These are phyloP conservation scores for Cystobasidium ongulense DNA, from an alignment of 768 basidiomycete species.

Conservation along the genomic window DNA sequence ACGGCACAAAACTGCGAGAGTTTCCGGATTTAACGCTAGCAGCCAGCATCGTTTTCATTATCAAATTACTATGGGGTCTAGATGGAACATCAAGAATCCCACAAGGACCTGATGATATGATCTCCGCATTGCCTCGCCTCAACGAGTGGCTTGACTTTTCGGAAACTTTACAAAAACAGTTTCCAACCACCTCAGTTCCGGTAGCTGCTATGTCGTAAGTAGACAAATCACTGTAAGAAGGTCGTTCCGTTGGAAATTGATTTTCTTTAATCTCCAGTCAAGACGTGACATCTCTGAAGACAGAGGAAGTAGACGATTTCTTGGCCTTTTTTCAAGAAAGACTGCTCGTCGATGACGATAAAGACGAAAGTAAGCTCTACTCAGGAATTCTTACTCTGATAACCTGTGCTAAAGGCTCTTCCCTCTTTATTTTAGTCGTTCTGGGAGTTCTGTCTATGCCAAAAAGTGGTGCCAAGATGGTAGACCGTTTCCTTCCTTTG, in stretches of 20 bases:
- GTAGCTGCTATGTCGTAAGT: constrained; percentile 4
- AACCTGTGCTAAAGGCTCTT: not conserved
- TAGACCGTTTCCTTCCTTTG: constrained; percentile 12
- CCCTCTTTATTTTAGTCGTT: not conserved
- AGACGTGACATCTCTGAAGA: not conserved
- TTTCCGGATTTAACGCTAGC: constrained; percentile 17
- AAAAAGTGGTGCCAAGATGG: not conserved
- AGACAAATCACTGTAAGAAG: not conserved
- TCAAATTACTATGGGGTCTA: constrained; percentile 25
- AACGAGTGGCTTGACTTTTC: constrained; percentile 15
- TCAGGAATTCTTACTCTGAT: not conserved
- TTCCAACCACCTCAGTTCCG: not conserved
- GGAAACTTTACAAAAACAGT: not conserved
- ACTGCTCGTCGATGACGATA: not conserved
- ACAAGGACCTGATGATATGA: constrained; percentile 17
- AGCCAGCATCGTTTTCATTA: not conserved
- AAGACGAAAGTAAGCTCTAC: not conserved
- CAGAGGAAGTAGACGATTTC: constrained; percentile 9
- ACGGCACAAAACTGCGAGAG: not conserved
- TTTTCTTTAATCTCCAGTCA: not conserved
- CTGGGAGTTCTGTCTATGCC: constrained; percentile 4
- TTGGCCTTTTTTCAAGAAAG: constrained; percentile 4
- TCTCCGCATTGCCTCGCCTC: constrained; percentile 9
- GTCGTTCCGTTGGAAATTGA: too few species aligned
- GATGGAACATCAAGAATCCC: constrained; percentile 26